A percentile compares a stretch with the other conserved stretches of the same genome.
These are phyloP conservation scores for Fermentozyma sake DNA, from an alignment of 1,139 yeast species.

Conservation along the genomic window DNA sequence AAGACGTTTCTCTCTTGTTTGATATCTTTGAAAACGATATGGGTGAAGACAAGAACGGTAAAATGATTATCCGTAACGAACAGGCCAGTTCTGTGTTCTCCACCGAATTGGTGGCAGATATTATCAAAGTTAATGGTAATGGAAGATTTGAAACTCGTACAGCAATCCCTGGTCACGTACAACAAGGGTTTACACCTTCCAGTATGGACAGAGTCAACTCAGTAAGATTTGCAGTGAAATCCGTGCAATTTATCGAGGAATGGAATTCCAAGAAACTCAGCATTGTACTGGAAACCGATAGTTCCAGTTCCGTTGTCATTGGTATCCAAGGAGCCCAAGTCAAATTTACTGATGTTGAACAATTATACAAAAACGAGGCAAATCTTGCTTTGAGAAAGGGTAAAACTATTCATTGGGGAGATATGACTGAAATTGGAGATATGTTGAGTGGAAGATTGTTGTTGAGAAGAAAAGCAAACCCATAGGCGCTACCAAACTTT, in stretches of 20 bases:
- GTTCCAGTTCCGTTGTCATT: conserved; percentile 52
- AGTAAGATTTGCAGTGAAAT: conserved; percentile 82
- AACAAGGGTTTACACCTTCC: conserved; percentile 95
- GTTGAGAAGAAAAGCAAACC: conserved; percentile 6
- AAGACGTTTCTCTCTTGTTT: conserved; percentile 55
- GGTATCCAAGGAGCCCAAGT: conserved; percentile 67
- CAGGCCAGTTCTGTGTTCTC: conserved; percentile 79
- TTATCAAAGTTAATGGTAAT: conserved; percentile 71
- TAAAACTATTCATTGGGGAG: conserved; percentile 61
- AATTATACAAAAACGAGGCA: conserved; percentile 57
- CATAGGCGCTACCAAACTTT: too few species aligned
- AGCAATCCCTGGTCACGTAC: conserved; percentile 97
- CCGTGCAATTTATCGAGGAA: conserved; percentile 80
- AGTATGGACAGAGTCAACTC: conserved; percentile 93
- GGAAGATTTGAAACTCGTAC: conserved; percentile 86
- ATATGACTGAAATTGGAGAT: conserved; percentile 55
- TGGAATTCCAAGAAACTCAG: conserved; percentile 6
- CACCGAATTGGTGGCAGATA: conserved; percentile 77
- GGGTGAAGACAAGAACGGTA: conserved; percentile 71
- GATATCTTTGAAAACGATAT: conserved; percentile 53
- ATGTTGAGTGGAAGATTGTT: conserved; percentile 59
- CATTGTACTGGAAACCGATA: conserved; percentile 4
- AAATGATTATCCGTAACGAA: conserved; percentile 79
- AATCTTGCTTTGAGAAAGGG: conserved; percentile 63
- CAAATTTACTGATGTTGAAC: conserved; percentile 49